Evolutionary conservation across 1,284 basidiomycete species (phyloP).

Genomic region (Cutaneotrichosporon sp.): DNA sequence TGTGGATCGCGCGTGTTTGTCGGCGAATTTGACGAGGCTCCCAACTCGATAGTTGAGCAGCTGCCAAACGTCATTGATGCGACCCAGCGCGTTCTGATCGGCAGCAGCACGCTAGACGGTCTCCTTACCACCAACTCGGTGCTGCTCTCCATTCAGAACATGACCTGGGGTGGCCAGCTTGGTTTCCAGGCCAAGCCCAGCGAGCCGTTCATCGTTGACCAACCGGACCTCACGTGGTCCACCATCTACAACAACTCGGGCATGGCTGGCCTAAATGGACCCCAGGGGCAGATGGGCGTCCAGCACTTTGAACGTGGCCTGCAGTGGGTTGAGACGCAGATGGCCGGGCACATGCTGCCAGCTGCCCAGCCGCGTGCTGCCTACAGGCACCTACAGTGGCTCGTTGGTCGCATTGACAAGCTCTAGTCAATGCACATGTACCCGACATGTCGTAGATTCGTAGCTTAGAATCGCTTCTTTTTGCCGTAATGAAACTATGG

Average conservation of each 20-base stretch:
- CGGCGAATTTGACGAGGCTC: conserved; percentile 53
- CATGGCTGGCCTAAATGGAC: neutral
- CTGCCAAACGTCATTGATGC: conserved; percentile 52
- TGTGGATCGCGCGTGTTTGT: conserved; percentile 63
- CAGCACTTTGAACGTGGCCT: conserved; percentile 25
- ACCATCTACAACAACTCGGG: neutral
- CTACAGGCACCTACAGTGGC: conserved; percentile 21
- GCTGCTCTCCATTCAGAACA: conserved; percentile 36
- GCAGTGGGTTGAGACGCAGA: conserved; percentile 22
- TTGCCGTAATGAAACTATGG: too few relatives aligned
- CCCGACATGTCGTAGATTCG: too few relatives aligned
- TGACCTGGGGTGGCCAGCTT: conserved; percentile 34
- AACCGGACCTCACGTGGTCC: neutral
- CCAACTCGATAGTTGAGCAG: conserved; percentile 50
- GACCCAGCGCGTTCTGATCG: conserved; percentile 62
- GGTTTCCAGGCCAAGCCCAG: conserved; percentile 22
- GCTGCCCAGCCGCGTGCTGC: conserved; percentile 18
- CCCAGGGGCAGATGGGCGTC: conserved; percentile 22
- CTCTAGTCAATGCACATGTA: too few relatives aligned
- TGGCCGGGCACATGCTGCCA: conserved; percentile 23
- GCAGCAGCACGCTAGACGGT: conserved; percentile 54
- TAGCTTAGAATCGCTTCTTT: too few relatives aligned
- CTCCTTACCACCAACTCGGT: conserved; percentile 15
- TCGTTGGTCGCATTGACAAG: conserved; percentile 15
- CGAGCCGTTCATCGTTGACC: conserved; percentile 9